Base-by-base conservation (phyloP, 2,329 filamentous ascomycete species). In the Xylariales sp. region DNA sequence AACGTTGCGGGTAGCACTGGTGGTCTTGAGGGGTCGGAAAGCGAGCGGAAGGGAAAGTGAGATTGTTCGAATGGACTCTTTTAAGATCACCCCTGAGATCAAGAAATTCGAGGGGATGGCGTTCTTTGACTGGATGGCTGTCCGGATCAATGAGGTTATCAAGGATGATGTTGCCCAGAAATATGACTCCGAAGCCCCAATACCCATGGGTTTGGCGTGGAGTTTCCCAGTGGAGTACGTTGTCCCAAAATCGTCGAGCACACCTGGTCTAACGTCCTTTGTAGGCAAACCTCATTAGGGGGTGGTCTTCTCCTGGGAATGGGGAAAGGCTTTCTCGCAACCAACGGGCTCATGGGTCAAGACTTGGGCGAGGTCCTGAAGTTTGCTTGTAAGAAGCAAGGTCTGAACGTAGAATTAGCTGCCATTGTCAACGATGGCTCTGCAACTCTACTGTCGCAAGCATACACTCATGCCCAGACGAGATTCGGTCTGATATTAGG, bases 61-160 rank as follows among this genome's bases (percentile, higher is more conserved):
- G 43, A 80, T 83, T 46, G 59, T 80, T 42, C 71, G 67, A 46
- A 74, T 76, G 51, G 66, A 66, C 40, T 71, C 68, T 33, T 82
- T 77, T 59, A 71, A 68, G 52, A 83, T 84, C 50, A 70, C 67
- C 41, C 68, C 66, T 20, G 60, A 69, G 15, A 64, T 82, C 40
- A 82, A 79, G 59, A 63, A 65, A 43, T 65, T 83, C 1, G 66
- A 73, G 46, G 81, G 81, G 12, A 70, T 72, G 51, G 66, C 60
- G 1, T 84, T 85, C 53, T 86, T 85, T 50, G 71, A 80, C 55
- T 86, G 82, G 82, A 81, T 85, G 72, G 80, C 80, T 1, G 65
- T 68, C 31, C 72, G 70, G 47, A 80, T 84, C 51, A 57, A 65
- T 38, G 73, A 82, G 36, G 79, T 78, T 1, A 61, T 84, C 9